Evolutionary conservation across 352 stramenopile genomes (phyloP).

Genomic region (Aphanomyces astaci): DNA sequence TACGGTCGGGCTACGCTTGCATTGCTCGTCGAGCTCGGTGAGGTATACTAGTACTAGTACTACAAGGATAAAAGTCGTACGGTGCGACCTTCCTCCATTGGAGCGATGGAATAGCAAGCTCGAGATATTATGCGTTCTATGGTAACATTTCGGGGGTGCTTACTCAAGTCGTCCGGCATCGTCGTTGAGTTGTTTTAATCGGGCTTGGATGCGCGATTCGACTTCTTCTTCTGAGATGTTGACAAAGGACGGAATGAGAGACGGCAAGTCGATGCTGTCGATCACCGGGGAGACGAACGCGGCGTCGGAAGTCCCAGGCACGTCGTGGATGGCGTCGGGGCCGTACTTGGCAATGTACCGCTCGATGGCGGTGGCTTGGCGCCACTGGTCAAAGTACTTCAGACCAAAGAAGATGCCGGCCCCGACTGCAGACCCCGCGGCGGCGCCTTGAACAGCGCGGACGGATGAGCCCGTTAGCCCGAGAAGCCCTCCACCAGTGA

Average conservation of each 20-base stretch:
- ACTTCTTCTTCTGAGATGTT: slow-evolving; percentile 73
- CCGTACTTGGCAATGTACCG: slow-evolving; percentile 79
- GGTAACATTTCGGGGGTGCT: no score
- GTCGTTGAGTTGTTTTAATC: slow-evolving; percentile 54
- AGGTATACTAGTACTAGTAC: no score
- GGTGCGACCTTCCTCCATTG: no score
- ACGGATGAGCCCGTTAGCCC: slow-evolving; percentile 29
- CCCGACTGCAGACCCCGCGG: slow-evolving; percentile 48
- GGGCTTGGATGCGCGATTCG: slow-evolving; percentile 62
- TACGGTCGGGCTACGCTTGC: no score
- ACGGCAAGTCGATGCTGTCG: slow-evolving; percentile 52
- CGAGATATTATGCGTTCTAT: no score
- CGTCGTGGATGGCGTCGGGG: slow-evolving; percentile 45
- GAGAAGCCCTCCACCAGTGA: slow-evolving; percentile 50
- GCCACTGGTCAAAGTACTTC: slow-evolving; percentile 71
- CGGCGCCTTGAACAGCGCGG: slow-evolving; percentile 40
- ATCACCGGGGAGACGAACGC: slow-evolving; percentile 47
- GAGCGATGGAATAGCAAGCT: no score
- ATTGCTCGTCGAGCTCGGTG: no score
- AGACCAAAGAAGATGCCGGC: slow-evolving; percentile 52
- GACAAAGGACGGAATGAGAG: slow-evolving; percentile 53
- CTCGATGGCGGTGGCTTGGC: slow-evolving; percentile 58
- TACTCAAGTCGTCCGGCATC: no score
- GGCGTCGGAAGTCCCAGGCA: slow-evolving; percentile 43
- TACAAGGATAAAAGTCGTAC: no score